phyloP scores from a whole-genome alignment of 2,329 filamentous ascomycete genomes.

The Stagonosporopsis vannaccii region DNA sequence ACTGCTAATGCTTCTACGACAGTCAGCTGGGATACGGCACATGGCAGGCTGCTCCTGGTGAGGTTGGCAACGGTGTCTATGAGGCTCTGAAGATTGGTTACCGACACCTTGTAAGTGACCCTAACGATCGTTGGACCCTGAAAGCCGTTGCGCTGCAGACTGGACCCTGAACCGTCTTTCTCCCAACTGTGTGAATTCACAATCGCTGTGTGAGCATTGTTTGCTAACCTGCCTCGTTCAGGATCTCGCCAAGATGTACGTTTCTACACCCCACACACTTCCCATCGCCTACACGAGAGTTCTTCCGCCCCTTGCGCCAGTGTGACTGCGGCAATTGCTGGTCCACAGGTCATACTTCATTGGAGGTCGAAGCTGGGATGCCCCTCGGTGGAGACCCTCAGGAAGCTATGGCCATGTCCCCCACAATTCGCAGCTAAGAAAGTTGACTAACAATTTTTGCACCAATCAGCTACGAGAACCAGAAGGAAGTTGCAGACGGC shows the following conservation, averaged over 20 bases:
- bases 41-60: slow-evolving; percentile 45
- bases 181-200: not conserved
- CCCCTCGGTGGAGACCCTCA: slow-evolving; percentile 25
- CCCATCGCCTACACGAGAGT: not conserved
- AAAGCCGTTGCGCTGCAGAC: slow-evolving; percentile 2
- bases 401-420: slow-evolving; percentile 27
- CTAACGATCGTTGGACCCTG: slow-evolving; percentile 4
- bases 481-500: slow-evolving; percentile 41
- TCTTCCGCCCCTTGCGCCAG: not conserved
- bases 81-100: slow-evolving; percentile 46
- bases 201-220: not conserved
- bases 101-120: slow-evolving; percentile 39
- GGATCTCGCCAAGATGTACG: slow-evolving; percentile 45
- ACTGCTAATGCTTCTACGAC: slow-evolving; percentile 48
- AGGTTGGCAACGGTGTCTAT: slow-evolving; percentile 53
- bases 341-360: not conserved
- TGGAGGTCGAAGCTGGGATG: slow-evolving; percentile 22
- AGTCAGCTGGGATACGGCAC: slow-evolving; percentile 48
- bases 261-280: slow-evolving; percentile 10
- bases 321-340: not conserved
- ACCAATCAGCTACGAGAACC: slow-evolving; percentile 44
- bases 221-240: slow-evolving; percentile 37
- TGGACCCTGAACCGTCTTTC: not conserved
- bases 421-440: slow-evolving; percentile 4
- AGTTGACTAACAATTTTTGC: slow-evolving; percentile 32